These are phyloP conservation scores for Kalanchoe fedtschenkoi DNA, from an alignment of 164 flowering plant genomes.

Conservation along the genomic window DNA sequence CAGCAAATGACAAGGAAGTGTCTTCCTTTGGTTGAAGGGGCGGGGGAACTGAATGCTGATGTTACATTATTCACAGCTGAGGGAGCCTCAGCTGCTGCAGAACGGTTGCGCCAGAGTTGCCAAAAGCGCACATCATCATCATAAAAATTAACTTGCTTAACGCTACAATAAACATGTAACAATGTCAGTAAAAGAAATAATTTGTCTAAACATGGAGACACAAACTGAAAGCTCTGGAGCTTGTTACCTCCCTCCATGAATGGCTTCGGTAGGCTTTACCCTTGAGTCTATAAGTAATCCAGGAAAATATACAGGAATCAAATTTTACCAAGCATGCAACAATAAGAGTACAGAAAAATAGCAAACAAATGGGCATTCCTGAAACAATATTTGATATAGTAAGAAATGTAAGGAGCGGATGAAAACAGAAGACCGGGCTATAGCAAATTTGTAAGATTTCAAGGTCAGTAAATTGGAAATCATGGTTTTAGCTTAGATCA, in stretches of 20 bases:
- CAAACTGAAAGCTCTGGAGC: constrained; percentile 8
- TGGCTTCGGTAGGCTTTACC: constrained; percentile 93
- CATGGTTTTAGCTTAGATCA: background rate
- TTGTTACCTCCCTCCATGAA: constrained; percentile 93
- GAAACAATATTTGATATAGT: background rate
- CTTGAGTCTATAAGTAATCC: constrained; percentile 39
- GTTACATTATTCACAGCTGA: constrained; percentile 62
- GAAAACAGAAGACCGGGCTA: background rate
- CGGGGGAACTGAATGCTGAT: constrained; percentile 64
- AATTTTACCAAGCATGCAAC: background rate
- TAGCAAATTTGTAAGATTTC: background rate
- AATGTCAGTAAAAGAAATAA: constrained; percentile 7
- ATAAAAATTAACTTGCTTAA: constrained; percentile 91
- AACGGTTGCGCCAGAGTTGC: constrained; percentile 89
- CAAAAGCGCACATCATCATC: constrained; percentile 96
- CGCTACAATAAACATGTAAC: constrained; percentile 37
- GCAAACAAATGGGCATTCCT: background rate
- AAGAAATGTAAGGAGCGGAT: background rate
- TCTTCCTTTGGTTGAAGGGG: constrained; percentile 90
- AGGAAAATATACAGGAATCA: background rate
- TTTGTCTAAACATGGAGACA: background rate
- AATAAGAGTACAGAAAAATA: background rate
- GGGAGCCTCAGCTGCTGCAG: constrained; percentile 96
- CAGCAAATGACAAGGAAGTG: constrained; percentile 98
- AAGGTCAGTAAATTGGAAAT: background rate